phyloP scores from a whole-genome alignment of 2,329 filamentous ascomycete species.

The Arachnomyces sp. region DNA sequence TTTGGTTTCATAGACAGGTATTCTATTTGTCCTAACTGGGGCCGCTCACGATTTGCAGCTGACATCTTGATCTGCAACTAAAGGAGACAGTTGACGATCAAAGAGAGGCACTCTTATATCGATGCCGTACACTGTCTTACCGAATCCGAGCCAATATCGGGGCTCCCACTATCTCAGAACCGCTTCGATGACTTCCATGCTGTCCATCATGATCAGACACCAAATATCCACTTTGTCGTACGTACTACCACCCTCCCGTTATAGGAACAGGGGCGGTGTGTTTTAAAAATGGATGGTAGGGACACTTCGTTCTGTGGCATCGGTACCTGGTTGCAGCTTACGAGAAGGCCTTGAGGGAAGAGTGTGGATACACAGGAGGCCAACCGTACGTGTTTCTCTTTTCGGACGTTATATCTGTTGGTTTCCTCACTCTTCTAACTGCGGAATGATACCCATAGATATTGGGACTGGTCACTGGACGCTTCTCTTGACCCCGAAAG shows the following conservation, averaged over 20 bases:
- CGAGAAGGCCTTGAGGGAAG: constrained; percentile 33
- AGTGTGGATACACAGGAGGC: constrained; percentile 36
- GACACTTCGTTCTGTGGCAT: constrained; percentile 35
- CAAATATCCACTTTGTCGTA: constrained; percentile 13
- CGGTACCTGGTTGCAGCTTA: constrained; percentile 34
- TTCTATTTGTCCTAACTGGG: too few species aligned
- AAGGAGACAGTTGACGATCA: constrained; percentile 8
- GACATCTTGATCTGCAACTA: background rate
- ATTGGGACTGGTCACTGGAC: constrained; percentile 30
- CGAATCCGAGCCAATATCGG: constrained; percentile 7
- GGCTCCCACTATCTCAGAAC: constrained; percentile 8
- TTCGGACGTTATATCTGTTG: too few species aligned
- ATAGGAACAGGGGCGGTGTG: too few species aligned
- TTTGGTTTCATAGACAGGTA: background rate
- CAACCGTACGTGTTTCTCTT: constrained; percentile 27
- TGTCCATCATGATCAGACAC: constrained; percentile 11
- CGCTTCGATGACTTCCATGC: constrained; percentile 14
- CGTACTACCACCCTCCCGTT: too few species aligned
- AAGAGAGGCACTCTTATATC: constrained; percentile 9
- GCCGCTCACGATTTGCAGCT: too few species aligned
- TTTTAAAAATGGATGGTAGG: constrained; percentile 8
- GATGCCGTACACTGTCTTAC: constrained; percentile 12
- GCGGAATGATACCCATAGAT: constrained; percentile 6
- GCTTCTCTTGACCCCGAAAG: constrained; percentile 11
- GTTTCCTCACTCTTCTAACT: too few species aligned